These are phyloP conservation scores for Malassezia psittaci DNA, from an alignment of 1,284 basidiomycete species.

Conservation along the genomic window DNA sequence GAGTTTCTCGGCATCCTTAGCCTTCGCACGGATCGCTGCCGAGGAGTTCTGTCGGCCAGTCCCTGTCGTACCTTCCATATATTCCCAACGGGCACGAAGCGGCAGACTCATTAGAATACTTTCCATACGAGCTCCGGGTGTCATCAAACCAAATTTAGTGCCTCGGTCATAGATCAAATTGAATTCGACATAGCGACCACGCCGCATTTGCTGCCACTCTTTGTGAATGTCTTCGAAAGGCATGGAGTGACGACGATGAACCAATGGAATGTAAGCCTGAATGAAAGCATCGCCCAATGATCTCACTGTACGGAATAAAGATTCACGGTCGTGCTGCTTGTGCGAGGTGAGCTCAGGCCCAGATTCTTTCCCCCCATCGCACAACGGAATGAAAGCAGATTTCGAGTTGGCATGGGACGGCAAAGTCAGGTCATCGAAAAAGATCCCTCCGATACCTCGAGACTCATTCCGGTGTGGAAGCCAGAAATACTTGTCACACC, in stretches of 20 bases:
- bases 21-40: slow-evolving; percentile 11
- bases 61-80: slow-evolving; percentile 37
- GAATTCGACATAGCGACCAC: slow-evolving; percentile 46
- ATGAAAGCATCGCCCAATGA: slow-evolving; percentile 42
- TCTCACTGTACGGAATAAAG: slow-evolving; percentile 38
- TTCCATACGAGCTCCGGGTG: slow-evolving; percentile 45
- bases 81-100: slow-evolving; percentile 43
- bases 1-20: slow-evolving; percentile 3
- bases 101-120: slow-evolving; percentile 48
- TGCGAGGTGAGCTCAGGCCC: slow-evolving; percentile 19
- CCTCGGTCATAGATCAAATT: slow-evolving; percentile 47
- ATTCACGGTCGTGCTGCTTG: slow-evolving; percentile 29
- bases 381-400: slow-evolving; percentile 25
- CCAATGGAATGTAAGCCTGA: slow-evolving; percentile 41
- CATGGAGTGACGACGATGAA: slow-evolving; percentile 30
- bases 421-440: slow-evolving; percentile 62
- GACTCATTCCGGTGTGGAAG: slow-evolving; percentile 83
- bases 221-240: slow-evolving; percentile 25
- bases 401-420: slow-evolving; percentile 21
- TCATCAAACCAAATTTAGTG: slow-evolving; percentile 46
- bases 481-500: slow-evolving; percentile 97
- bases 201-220: slow-evolving; percentile 39
- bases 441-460: slow-evolving; percentile 85
- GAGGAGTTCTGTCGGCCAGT: slow-evolving; percentile 27
- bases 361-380: slow-evolving; percentile 24